Evolutionary conservation across 1,139 yeast genomes (phyloP), one percentile per base, ranked within the genome.

Genomic region (Wickerhamiella pararugosa): DNA sequence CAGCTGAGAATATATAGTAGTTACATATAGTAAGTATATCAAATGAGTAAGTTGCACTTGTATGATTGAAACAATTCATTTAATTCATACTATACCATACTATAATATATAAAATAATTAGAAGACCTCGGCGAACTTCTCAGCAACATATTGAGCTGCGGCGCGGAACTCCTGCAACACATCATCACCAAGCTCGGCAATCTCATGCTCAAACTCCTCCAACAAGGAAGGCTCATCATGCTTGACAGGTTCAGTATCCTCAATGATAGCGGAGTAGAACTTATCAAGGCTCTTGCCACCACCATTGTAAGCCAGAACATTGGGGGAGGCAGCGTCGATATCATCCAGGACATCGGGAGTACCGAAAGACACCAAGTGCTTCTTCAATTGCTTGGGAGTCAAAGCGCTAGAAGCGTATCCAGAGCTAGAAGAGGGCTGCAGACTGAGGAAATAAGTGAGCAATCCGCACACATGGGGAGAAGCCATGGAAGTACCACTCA

Each of bases 401-500:
- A 87, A 71, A 26, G 59, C 54, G 44, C 78, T 71, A 41, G 73
- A 68, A 58, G 71, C 72, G 57, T 67, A 83, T 61, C 77, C 82
- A 37, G 95, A 84, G 49, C 73, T 79, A 29, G 80, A 37, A 28
- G 45, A 36, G 32, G 98, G 98, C 66, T 83, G 92, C 62, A 90
- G 76, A 25, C 96, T 83, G 55, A 90, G 69, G 66, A 75, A 87
- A 73, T 90, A 90, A 4, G 96, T 60, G 47, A 66, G 55, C 61
- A 90, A 71, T 53, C 98, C 98, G 49, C 86, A 80, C 60, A 90
- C 80, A 61, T 90, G 97, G 43, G 98, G 98, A 37, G 97, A 83
- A 31, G 98, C 98, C 98, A 90, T 90, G 21, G 98, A 90, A 21
- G 98, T 90, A 66, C 98, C 98, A 34, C 96, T 84, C 64, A 90